A percentile compares a stretch with the other conserved stretches of the same genome.
These are phyloP conservation scores for Chlorella sp. DNA, from an alignment of 139 green algal genomes.

Conservation along the genomic window DNA sequence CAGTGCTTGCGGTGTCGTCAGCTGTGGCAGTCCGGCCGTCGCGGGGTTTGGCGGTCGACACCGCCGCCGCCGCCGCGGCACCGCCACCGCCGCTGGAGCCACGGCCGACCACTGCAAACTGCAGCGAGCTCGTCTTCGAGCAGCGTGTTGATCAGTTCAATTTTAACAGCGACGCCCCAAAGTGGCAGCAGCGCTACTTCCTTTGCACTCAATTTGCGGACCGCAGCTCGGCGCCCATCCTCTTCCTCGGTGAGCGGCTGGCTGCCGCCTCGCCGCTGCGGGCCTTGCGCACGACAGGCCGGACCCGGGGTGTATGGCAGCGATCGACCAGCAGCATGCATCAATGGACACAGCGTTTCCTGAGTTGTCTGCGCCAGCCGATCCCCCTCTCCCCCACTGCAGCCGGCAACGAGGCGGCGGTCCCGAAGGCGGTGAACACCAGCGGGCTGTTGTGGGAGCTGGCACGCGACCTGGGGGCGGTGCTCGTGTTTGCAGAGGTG, in stretches of 20 bases:
- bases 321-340: too few species aligned
- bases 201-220: neutral
- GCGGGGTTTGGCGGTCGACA: neutral
- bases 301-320: too few species aligned
- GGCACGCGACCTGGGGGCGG: slow-evolving; percentile 3
- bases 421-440: slow-evolving; percentile 52
- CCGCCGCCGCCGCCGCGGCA: neutral
- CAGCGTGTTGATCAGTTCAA: neutral
- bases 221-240: neutral
- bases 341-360: neutral
- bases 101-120: slow-evolving; percentile 2
- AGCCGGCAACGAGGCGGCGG: slow-evolving; percentile 62
- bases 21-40: neutral
- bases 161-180: neutral
- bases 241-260: slow-evolving; percentile 12
- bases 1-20: neutral
- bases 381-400: neutral
- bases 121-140: slow-evolving; percentile 16
- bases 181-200: slow-evolving; percentile 12
- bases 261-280: neutral
- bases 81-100: neutral
- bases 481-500: slow-evolving; percentile 41
- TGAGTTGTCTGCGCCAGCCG: neutral
- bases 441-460: slow-evolving; percentile 58
- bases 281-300: too few species aligned